Evolutionary conservation across 2,329 filamentous ascomycete species (phyloP).

Genomic region (Dendryphion nanum): DNA sequence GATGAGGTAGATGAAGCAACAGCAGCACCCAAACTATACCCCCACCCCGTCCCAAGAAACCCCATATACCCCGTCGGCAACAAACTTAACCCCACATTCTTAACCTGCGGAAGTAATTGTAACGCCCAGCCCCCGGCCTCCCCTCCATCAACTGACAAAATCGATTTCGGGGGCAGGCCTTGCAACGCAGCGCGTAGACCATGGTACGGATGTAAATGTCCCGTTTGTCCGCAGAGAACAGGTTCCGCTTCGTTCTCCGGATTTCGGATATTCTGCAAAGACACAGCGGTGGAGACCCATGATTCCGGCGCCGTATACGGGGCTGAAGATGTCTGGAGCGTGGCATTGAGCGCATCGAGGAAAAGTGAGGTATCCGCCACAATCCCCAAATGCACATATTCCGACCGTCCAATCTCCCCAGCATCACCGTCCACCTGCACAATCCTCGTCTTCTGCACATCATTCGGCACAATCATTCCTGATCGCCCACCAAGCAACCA

Average conservation of each 20-base stretch:
- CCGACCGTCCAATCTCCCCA: conserved; percentile 43
- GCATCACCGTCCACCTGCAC: conserved; percentile 48
- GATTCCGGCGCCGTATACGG: conserved; percentile 16
- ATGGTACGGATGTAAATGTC: conserved; percentile 45
- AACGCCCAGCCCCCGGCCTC: conserved; percentile 39
- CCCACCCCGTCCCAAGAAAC: conserved; percentile 49
- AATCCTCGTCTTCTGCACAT: conserved; percentile 40
- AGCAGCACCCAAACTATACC: conserved; percentile 45
- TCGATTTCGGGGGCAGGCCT: conserved; percentile 31
- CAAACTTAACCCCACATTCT: conserved; percentile 25
- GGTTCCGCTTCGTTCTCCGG: conserved; percentile 24
- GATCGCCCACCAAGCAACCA: conserved; percentile 41
- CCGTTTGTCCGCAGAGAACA: conserved; percentile 19
- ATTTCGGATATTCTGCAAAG: conserved; percentile 16
- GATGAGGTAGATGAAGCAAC: conserved; percentile 28
- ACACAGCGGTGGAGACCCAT: conserved; percentile 26
- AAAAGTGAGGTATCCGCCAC: conserved; percentile 41
- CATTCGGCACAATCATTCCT: conserved; percentile 40
- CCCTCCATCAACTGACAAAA: conserved; percentile 45
- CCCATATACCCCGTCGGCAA: conserved; percentile 41
- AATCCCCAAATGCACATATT: conserved; percentile 42
- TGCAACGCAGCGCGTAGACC: conserved; percentile 40
- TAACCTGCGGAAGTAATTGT: conserved; percentile 24
- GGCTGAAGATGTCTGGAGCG: conserved; percentile 16
- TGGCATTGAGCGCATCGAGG: conserved; percentile 11